phyloP scores from a whole-genome alignment of 768 basidiomycete genomes.

The Russula griseocarnosa region DNA sequence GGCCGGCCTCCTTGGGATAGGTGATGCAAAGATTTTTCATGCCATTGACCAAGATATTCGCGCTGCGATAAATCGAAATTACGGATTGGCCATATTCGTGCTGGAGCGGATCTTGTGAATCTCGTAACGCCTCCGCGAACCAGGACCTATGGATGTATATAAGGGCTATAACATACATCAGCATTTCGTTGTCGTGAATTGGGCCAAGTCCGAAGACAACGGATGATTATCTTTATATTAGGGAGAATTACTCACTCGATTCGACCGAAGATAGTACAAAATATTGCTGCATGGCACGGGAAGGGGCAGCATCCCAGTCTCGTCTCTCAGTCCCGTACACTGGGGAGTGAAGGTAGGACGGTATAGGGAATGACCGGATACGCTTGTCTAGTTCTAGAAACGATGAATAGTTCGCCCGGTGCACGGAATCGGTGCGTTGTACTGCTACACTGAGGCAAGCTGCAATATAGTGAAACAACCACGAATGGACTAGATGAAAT shows the following conservation, averaged over 20 bases:
- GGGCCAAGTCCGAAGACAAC: not conserved
- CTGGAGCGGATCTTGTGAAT: conserved; percentile 40
- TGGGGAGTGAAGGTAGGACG: conserved; percentile 43
- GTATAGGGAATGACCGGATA: conserved; percentile 49
- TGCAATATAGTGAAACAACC: conserved; percentile 46
- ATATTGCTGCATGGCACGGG: conserved; percentile 46
- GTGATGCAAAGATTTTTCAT: conserved; percentile 39
- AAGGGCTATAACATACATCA: conserved; percentile 21
- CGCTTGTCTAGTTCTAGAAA: conserved; percentile 49
- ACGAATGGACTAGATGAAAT: conserved; percentile 31
- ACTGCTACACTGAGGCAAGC: conserved; percentile 44
- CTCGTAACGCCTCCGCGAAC: conserved; percentile 45
- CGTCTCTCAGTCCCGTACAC: conserved; percentile 33
- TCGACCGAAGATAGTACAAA: conserved; percentile 41
- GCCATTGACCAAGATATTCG: conserved; percentile 42
- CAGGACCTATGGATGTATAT: conserved; percentile 44
- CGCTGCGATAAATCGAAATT: conserved; percentile 43
- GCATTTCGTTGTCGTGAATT: not conserved
- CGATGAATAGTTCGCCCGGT: conserved; percentile 40
- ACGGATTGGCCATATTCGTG: conserved; percentile 48
- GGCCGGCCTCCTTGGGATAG: conserved; percentile 36
- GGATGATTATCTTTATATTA: not conserved
- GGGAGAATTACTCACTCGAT: conserved; percentile 41
- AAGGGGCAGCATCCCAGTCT: conserved; percentile 42
- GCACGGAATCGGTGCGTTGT: conserved; percentile 42